Conservation (phyloP, 108 stramenopile species). For the Aurantiochytrium sp. region DNA sequence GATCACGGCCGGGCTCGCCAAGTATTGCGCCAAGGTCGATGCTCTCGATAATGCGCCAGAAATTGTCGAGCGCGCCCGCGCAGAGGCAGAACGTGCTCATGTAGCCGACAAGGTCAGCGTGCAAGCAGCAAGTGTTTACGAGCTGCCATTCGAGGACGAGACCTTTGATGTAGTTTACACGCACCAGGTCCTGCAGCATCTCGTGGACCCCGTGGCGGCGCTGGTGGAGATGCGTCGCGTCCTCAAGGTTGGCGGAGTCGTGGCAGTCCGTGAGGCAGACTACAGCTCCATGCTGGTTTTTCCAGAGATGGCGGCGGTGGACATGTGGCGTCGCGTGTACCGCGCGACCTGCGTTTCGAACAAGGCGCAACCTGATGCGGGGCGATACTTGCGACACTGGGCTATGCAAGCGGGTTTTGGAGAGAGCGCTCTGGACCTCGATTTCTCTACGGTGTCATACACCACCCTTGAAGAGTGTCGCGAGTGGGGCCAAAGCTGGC, state of each 20-base stretch:
- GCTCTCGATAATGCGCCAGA: not conserved
- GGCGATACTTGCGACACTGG: not conserved
- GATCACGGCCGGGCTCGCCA: not conserved
- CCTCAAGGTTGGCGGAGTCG: not conserved
- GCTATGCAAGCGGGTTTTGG: not conserved
- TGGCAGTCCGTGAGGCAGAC: not conserved
- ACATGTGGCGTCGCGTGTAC: not conserved
- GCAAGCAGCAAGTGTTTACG: not conserved
- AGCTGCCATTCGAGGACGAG: not conserved
- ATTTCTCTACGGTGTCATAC: not conserved
- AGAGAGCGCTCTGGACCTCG: not conserved
- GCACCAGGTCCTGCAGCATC: constrained; percentile 3
- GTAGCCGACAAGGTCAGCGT: not conserved
- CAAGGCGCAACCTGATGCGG: not conserved
- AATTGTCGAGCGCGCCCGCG: not conserved
- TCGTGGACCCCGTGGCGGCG: not conserved
- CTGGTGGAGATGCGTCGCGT: not conserved
- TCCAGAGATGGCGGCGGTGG: not conserved
- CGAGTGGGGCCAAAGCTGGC: not conserved
- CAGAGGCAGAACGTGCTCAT: not conserved
- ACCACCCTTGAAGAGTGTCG: not conserved
- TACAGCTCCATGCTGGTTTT: not conserved
- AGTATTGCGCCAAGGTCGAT: constrained; percentile 8
- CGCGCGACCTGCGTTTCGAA: not conserved
- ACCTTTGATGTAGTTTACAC: not conserved